Base-by-base conservation (phyloP, 2,329 filamentous ascomycete genomes). In the Cadophora luteo-olivacea region DNA sequence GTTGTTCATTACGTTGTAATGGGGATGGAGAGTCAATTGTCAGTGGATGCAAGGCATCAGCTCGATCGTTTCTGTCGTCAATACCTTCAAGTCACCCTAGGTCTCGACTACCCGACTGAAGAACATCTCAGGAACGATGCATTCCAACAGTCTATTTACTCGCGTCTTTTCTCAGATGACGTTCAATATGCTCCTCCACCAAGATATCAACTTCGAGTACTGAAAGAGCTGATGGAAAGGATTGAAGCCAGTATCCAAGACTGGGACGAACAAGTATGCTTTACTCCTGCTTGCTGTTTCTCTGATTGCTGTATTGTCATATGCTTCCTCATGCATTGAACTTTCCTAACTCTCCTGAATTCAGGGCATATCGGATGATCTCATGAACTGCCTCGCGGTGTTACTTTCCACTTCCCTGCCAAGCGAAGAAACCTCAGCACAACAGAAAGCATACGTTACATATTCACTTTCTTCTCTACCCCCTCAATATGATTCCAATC, bases 251-350 rank as follows among this genome's bases (percentile, higher is more conserved):
- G 91, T 41, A 93, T 97, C 60, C 84, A 87, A 67, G 89, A 97
- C 78, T 94, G 93, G 80, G 92, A 97, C 74, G 85, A 92, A 84
- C 89, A 97, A 90, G 94, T 97, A 91, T 83, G 92, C 83, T 36
- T 38, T 36, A 65, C 7, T 55, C 12, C 64, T 8, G 41, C 45
- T 69, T 58, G 25, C 19, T 62, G 58, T 65, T 45, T 57, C 51
- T 45, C 36, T 11, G 3, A 45, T 55, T 16, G 19, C 33, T 14
- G 29, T 29, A 41, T 54, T 51, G n/a, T 22, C 45, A 62, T 66
- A 41, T 45, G n/a, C 62, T 41, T 32, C 58, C n/a, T 51, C 51
- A 45, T 51, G 22, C 16, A 65, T 68, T 68, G 33, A 16, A 64
- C 14, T 36, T 68, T 68, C 77, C 71, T 77, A 66, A 76, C 73